Percentiles rank a stretch among this genome's conserved stretches.
Conservation (phyloP, 306 rosid genomes). For the Argentina anserina region DNA sequence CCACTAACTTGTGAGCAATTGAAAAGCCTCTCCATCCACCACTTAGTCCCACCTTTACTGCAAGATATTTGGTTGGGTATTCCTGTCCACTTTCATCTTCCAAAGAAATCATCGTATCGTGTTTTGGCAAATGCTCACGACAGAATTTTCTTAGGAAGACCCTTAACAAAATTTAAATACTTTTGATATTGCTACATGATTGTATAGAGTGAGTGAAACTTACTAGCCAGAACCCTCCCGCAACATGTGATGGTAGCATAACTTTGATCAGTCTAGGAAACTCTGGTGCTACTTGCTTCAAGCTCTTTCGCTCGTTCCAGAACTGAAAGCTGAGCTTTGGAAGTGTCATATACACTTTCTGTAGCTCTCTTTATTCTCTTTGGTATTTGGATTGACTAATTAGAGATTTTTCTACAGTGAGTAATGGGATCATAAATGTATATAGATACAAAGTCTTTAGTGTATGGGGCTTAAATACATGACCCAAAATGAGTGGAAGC, state of each 20-base stretch:
- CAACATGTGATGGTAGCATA: slow-evolving; percentile 48
- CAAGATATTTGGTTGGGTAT: slow-evolving; percentile 34
- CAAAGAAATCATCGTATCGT: slow-evolving; percentile 30
- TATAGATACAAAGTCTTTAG: too few relatives aligned
- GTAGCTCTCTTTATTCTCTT: slow-evolving; percentile 20
- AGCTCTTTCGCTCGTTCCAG: slow-evolving; percentile 34
- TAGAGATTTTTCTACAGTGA: too few relatives aligned
- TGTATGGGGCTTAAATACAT: too few relatives aligned
- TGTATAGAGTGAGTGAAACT: background rate
- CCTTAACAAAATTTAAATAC: too few relatives aligned
- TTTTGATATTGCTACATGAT: background rate
- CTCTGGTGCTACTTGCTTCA: slow-evolving; percentile 27
- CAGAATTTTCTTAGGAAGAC: slow-evolving; percentile 43
- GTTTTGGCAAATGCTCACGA: slow-evolving; percentile 36
- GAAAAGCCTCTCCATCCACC: slow-evolving; percentile 58
- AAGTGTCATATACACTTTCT: background rate
- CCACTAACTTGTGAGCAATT: slow-evolving; percentile 30
- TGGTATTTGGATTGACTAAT: too few relatives aligned
- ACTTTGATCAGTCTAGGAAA: slow-evolving; percentile 34
- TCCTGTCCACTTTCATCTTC: slow-evolving; percentile 41
- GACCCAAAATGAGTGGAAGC: too few relatives aligned
- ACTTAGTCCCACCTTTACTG: slow-evolving; percentile 40
- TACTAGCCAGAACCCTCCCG: slow-evolving; percentile 58
- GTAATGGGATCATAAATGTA: too few relatives aligned
- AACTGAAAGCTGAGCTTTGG: slow-evolving; percentile 14